Conservation (phyloP, 768 basidiomycete genomes). For the Mycena venus region DNA sequence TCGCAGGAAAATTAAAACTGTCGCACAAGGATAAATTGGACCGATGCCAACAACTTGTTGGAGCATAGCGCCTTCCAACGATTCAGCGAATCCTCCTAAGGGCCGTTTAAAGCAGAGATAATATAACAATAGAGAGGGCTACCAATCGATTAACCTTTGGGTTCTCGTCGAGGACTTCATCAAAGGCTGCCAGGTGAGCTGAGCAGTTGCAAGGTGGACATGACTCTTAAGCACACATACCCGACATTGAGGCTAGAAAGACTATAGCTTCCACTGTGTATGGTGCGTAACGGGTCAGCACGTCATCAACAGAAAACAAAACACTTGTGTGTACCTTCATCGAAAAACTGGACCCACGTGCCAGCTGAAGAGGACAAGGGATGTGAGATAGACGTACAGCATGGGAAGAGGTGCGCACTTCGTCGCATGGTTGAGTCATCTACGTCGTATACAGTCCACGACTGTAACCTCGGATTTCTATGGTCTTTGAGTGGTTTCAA, state of each 20-base stretch:
- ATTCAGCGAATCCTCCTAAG: constrained; percentile 66
- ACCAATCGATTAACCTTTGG: constrained; percentile 73
- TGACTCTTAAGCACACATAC: constrained; percentile 15
- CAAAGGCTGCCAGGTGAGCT: constrained; percentile 57
- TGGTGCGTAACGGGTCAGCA: no score
- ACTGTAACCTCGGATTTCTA: constrained; percentile 51
- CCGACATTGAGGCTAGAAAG: constrained; percentile 73
- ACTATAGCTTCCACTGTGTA: no score
- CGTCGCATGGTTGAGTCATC: no score
- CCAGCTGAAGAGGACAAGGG: no score
- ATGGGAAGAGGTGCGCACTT: no score
- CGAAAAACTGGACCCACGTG: constrained; percentile 69
- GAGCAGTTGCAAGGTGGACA: background rate
- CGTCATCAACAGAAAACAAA: no score
- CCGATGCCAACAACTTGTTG: constrained; percentile 65
- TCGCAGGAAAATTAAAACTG: background rate
- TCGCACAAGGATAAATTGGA: constrained; percentile 62
- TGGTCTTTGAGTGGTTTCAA: constrained; percentile 18
- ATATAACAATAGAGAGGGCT: constrained; percentile 30
- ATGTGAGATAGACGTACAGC: no score
- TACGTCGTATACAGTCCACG: constrained; percentile 78
- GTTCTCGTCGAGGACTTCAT: constrained; percentile 69
- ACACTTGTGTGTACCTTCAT: constrained; percentile 68
- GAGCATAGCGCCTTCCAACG: constrained; percentile 72
- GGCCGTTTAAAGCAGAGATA: background rate